These are phyloP conservation scores for Fusarium hainanense DNA, from an alignment of 2,329 filamentous ascomycete species.

Conservation along the genomic window DNA sequence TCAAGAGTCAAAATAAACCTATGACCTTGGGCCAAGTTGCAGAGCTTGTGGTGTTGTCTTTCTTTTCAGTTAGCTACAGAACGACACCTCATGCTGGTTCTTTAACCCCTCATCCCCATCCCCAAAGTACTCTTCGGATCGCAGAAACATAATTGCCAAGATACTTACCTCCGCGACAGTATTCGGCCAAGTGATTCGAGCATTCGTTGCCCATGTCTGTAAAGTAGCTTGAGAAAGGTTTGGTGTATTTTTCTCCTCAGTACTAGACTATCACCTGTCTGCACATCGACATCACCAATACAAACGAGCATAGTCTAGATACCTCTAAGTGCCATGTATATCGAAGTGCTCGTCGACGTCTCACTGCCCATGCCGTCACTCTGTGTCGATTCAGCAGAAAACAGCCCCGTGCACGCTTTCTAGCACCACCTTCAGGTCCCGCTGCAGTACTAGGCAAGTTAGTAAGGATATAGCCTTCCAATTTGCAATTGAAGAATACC, in stretches of 20 bases:
- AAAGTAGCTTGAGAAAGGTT: not conserved
- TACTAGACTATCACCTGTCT: not conserved
- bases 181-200: not conserved
- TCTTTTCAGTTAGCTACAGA: constrained; percentile 3
- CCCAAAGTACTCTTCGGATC: not conserved
- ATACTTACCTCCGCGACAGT: not conserved
- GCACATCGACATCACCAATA: constrained; percentile 5
- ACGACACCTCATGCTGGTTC: not conserved
- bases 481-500: constrained; percentile 34
- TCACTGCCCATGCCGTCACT: constrained; percentile 44
- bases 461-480: constrained; percentile 9
- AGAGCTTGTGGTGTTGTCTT: constrained; percentile 21
- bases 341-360: constrained; percentile 28
- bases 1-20: constrained; percentile 17
- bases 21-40: constrained; percentile 36
- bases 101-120: constrained; percentile 40
- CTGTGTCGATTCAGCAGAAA: constrained; percentile 40
- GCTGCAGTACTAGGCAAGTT: not conserved
- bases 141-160: not conserved
- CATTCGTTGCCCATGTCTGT: not conserved
- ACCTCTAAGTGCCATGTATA: not conserved
- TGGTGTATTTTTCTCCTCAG: constrained; percentile 13
- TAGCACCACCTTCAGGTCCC: constrained; percentile 10
- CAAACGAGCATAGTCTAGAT: not conserved
- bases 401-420: constrained; percentile 37